These are phyloP conservation scores for Saccharum officinarum DNA, from an alignment of 176 grass and related monocot genomes.

Conservation along the genomic window DNA sequence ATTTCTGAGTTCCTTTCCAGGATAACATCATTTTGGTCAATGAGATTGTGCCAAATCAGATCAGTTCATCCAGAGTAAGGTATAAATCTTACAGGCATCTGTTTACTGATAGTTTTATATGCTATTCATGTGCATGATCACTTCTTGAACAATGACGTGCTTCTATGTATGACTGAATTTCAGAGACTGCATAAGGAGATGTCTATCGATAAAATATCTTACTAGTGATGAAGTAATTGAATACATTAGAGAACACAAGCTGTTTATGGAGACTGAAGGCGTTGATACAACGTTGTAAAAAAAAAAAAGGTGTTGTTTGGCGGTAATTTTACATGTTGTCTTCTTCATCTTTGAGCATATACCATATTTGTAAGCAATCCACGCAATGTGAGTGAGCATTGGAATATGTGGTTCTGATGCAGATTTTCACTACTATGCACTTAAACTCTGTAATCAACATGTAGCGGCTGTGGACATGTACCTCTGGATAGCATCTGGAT, in stretches of 20 bases:
- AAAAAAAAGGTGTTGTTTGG: neutral
- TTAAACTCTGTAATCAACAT: neutral
- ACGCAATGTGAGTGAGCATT: neutral
- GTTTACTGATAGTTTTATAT: neutral
- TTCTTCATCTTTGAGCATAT: neutral
- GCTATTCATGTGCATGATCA: neutral
- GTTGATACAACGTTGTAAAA: constrained; percentile 14
- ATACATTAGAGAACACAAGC: constrained; percentile 67
- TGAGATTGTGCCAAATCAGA: constrained; percentile 92
- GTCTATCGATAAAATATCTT: constrained; percentile 74
- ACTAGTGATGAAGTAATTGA: constrained; percentile 76
- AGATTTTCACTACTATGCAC: neutral
- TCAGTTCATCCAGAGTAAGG: constrained; percentile 95
- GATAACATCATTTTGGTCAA: constrained; percentile 69
- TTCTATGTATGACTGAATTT: constrained; percentile 8
- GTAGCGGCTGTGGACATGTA: neutral
- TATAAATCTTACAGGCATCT: neutral
- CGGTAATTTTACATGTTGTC: neutral
- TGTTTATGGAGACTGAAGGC: constrained; percentile 38
- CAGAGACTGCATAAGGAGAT: constrained; percentile 60
- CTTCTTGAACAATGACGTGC: neutral
- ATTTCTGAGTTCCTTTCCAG: constrained; percentile 44
- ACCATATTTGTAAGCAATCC: neutral
- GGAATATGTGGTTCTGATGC: neutral
- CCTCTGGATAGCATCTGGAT: neutral